phyloP scores from a whole-genome alignment of 164 flowering plant genomes.

The Berberis vulgaris region DNA sequence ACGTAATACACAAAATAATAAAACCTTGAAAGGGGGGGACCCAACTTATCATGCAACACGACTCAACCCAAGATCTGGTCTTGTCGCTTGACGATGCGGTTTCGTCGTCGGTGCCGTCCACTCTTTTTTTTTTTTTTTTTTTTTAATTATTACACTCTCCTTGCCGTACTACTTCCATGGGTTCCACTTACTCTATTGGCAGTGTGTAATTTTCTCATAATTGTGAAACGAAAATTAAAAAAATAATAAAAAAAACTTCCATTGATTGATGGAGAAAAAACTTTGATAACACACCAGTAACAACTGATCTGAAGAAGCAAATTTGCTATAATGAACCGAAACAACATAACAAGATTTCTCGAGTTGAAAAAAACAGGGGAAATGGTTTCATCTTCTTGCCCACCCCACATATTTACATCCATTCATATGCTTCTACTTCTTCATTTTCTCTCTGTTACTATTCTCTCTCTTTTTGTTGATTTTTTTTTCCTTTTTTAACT shows the following conservation, averaged over 20 bases:
- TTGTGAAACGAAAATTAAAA: no score
- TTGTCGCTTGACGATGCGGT: not conserved
- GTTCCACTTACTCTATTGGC: no score
- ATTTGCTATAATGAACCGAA: no score
- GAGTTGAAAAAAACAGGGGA: not conserved
- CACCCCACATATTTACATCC: conserved; percentile 13
- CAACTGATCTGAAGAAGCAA: no score
- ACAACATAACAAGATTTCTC: not conserved
- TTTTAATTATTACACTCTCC: not conserved
- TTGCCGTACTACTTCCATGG: no score
- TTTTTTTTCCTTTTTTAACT: not conserved
- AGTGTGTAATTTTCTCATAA: no score
- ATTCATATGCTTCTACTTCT: conserved; percentile 1
- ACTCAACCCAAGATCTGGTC: no score
- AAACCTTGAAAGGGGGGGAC: not conserved
- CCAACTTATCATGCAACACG: not conserved
- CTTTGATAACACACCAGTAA: no score
- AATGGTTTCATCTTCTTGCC: not conserved
- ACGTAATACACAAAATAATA: conserved; percentile 17
- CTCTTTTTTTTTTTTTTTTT: no score
- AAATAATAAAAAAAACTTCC: no score
- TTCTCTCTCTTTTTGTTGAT: not conserved
- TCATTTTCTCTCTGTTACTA: not conserved
- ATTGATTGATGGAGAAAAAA: no score
- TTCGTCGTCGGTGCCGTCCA: conserved; percentile 21